Evolutionary conservation across 2,329 filamentous ascomycete genomes (phyloP).

Genomic region (Scleromitrula shiraiana): DNA sequence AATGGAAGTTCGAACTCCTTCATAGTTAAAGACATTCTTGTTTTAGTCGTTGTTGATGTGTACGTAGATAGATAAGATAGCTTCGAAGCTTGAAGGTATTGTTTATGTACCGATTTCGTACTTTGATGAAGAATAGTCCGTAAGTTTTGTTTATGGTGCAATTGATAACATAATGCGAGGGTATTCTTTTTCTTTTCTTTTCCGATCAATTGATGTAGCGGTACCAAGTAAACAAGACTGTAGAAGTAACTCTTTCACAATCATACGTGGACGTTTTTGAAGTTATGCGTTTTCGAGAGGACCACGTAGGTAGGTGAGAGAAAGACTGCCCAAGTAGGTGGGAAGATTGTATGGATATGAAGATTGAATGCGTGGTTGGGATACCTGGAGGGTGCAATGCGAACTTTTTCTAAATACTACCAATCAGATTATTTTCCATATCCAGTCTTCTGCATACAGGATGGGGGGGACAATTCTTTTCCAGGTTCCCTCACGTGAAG

Average conservation of each 20-base stretch:
- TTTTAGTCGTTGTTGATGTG: background rate
- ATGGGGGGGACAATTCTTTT: background rate
- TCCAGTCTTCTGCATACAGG: background rate
- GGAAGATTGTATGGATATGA: constrained; percentile 14
- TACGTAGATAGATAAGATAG: background rate
- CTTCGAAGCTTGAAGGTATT: constrained; percentile 11
- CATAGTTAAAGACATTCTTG: constrained; percentile 2
- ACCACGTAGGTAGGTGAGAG: constrained; percentile 25
- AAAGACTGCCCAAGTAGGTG: constrained; percentile 8
- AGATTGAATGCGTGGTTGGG: constrained; percentile 9
- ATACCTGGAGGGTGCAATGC: constrained; percentile 12
- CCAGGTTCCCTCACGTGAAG: constrained; percentile 9
- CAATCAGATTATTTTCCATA: constrained; percentile 18
- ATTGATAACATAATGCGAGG: constrained; percentile 21
- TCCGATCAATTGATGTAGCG: constrained; percentile 13
- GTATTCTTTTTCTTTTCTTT: constrained; percentile 12
- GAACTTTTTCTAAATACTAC: constrained; percentile 18
- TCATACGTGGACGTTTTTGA: constrained; percentile 26
- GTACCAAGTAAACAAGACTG: background rate
- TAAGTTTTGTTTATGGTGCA: constrained; percentile 17
- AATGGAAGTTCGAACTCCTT: constrained; percentile 43
- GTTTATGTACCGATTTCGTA: constrained; percentile 1
- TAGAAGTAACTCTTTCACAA: constrained; percentile 12
- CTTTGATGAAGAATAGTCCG: constrained; percentile 1
- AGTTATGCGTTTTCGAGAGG: constrained; percentile 17